Base-by-base conservation (phyloP, 2,329 filamentous ascomycete genomes). In the Chalara sp. region DNA sequence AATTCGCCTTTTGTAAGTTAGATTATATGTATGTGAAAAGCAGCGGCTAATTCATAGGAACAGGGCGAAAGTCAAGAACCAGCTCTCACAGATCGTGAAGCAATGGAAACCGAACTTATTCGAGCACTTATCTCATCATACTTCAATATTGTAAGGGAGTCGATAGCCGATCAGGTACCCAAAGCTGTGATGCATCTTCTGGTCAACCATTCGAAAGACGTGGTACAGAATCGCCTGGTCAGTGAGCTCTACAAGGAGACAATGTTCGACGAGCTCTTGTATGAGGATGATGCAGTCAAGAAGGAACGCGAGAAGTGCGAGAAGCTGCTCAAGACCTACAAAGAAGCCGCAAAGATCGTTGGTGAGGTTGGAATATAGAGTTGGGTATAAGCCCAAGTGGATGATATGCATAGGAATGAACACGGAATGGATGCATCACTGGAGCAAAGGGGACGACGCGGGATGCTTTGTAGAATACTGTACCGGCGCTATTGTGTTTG, bases 171-270 rank as follows among this genome's bases (percentile, higher is more conserved):
- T 67, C 92, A 97, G 72, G 93, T 99, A 8, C 93, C 93, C 59
- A 99, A 99, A 73, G 93, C 93, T 5, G 87, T 99, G 61, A 99
- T 99, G 93, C 93, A 99, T 68, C 81, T 99, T 44, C 80, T 99
- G 33, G 93, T 99, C 66, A 99, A 99, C 71, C 89, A 96, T 74
- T 95, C 89, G 72, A 96, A 97, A 70, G 93, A 99, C 60, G 92
- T 92, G 10, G 91, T 99, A 32, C 93, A 99, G 70, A 99, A 99
- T 70, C 81, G 93, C 44, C 82, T 99, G 6, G 93, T 99, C 51
- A 96, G 88, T 67, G 89, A 96, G 68, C 76, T 99, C 47, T 99
- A 99, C 76, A 92, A 89, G 70, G 93, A 97, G 69, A 72, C 83
- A 33, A 74, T 96, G 33, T 97, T 97, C 63, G 84, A 90, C 61